Base-by-base conservation (phyloP, 805 yeast species). In the Barnettozyma californica region DNA sequence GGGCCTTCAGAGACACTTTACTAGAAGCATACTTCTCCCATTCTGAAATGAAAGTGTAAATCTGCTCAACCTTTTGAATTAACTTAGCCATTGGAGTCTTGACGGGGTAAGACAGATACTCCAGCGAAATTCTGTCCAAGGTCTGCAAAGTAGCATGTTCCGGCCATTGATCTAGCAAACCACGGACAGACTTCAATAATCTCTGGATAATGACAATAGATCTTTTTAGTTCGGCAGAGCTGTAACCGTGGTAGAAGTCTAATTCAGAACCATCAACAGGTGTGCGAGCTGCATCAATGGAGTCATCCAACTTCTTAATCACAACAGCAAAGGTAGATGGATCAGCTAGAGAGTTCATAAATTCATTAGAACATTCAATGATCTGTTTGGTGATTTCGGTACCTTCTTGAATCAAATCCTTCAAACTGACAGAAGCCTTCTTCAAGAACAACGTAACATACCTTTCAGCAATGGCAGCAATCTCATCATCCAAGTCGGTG, bases 1-100 rank as follows among this genome's bases (percentile, higher is more conserved):
- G 76, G 1, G 57, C 59, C 36, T 69, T 69, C 45, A 94, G 68
- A 1, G 95, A 77, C 1, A 86, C 91, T 45, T 86, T 83, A 10
- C 81, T 74, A 26, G 90, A 81, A 1, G 97, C 96, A 66, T 87
- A 90, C 54, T 87, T 85, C 63, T 94, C 94, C 97, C 99, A 94
- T 63, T 94, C 98, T 23, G 84, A 75, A 52, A 91, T 74, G 60
- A 78, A 83, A 0, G 89, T 85, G 60, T 87, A 87, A 26, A 92
- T 77, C 61, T 87, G 96, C 66, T 94, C 99, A 33, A 89, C 68
- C 65, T 91, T 91, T 44, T 84, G 86, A 39, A 95, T 70, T 48
- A 83, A 74, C 55, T 85, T 77, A 9, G 91, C 91, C 31, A 94
- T 67, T 0, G 99, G 94, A 0, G 87, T 79, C 27, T 72, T 68